Conservation (phyloP, 2,329 filamentous ascomycete genomes). For the Microsporum ferrugineum region DNA sequence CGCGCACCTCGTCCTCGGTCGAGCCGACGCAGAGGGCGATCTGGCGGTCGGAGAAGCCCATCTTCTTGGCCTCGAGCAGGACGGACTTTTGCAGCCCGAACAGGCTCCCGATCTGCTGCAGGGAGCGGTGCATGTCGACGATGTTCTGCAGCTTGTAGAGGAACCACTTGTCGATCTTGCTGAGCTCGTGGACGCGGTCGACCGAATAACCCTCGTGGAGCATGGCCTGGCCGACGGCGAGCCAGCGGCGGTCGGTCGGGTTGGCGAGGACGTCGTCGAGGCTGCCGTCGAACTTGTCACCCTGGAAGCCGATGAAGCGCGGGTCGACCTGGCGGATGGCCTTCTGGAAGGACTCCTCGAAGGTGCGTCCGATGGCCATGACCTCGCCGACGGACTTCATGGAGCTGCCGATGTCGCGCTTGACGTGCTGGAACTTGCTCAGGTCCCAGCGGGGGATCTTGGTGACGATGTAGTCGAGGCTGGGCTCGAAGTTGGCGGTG, state of each 20-base stretch:
- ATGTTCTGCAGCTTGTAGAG: slow-evolving; percentile 97
- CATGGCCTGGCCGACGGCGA: slow-evolving; percentile 96
- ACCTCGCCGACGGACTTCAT: slow-evolving; percentile 99
- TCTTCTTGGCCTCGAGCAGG: slow-evolving; percentile 84
- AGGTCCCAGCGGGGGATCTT: slow-evolving; percentile 99
- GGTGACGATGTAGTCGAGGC: slow-evolving; percentile 92
- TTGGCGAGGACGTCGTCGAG: slow-evolving; percentile 82
- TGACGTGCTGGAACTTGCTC: slow-evolving; percentile 97
- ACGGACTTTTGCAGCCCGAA: slow-evolving; percentile 79
- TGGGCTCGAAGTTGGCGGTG: slow-evolving; percentile 96
- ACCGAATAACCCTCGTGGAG: slow-evolving; percentile 92
- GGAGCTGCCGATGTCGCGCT: slow-evolving; percentile 89
- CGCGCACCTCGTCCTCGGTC: slow-evolving; percentile 81
- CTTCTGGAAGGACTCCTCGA: slow-evolving; percentile 98
- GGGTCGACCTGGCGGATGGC: slow-evolving; percentile 96
- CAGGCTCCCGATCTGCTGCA: slow-evolving; percentile 72
- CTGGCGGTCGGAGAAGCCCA: slow-evolving; percentile 94
- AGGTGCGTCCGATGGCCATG: slow-evolving; percentile 97
- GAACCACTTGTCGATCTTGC: slow-evolving; percentile 99
- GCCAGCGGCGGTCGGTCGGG: slow-evolving; percentile 91
- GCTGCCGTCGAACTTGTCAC: slow-evolving; percentile 74
- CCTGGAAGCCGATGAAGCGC: slow-evolving; percentile 83
- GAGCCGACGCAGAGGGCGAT: slow-evolving; percentile 77
- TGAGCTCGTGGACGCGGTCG: slow-evolving; percentile 81
- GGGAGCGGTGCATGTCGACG: slow-evolving; percentile 75